Percentiles rank a stretch among this genome's conserved stretches.
phyloP scores from a whole-genome alignment of 768 basidiomycete species.

The Pleurotus tuber-regium region DNA sequence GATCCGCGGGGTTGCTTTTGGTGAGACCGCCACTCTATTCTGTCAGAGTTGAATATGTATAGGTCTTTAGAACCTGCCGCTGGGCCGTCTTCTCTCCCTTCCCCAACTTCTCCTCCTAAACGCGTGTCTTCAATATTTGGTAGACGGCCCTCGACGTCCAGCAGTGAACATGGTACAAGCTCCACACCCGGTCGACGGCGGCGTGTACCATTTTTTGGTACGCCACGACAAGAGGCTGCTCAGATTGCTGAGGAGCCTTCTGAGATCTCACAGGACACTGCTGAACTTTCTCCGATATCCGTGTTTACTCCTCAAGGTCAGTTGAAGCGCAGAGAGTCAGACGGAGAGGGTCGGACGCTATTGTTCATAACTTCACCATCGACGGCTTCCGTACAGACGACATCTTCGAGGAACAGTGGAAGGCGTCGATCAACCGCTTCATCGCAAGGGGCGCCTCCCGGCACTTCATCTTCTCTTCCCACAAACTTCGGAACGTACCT shows the following conservation, averaged over 20 bases:
- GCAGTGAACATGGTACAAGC: slow-evolving; percentile 11
- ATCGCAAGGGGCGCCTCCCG: neutral
- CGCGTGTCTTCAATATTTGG: slow-evolving; percentile 12
- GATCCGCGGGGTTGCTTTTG: slow-evolving; percentile 11
- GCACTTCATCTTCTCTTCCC: slow-evolving; percentile 5
- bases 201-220: neutral
- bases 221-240: neutral
- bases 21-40: neutral
- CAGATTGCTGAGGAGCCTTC: slow-evolving; percentile 2
- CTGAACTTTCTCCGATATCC: slow-evolving; percentile 10
- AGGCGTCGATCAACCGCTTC: neutral
- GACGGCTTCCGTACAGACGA: neutral
- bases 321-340: neutral
- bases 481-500: neutral
- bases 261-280: neutral
- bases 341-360: neutral
- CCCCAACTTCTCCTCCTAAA: neutral
- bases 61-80: neutral
- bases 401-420: neutral
- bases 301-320: slow-evolving; percentile 11
- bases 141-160: slow-evolving; percentile 16
- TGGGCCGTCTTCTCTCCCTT: neutral
- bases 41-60: too few relatives aligned
- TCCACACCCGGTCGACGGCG: slow-evolving; percentile 1
- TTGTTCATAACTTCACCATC: slow-evolving; percentile 5